Percentiles rank a stretch among this genome's conserved stretches.
These are phyloP conservation scores for Acorus calamus DNA, from an alignment of 106 monocot species.

Conservation along the genomic window DNA sequence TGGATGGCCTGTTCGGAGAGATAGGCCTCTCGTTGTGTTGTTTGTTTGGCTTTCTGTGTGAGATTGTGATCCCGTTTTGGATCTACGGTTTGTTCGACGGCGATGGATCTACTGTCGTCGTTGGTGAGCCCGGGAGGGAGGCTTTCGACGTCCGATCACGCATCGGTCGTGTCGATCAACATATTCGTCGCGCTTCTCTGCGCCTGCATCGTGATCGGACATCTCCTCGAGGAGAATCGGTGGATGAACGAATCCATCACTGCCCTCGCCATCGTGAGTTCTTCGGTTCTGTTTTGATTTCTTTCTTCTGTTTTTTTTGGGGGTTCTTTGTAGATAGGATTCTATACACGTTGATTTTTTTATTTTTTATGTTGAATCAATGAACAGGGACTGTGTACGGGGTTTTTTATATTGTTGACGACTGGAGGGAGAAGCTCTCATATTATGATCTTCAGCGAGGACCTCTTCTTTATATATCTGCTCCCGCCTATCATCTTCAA, in stretches of 20 bases:
- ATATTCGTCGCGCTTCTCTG: conserved; percentile 26
- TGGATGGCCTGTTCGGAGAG: too few species aligned
- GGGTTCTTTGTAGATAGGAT: not conserved
- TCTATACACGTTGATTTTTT: not conserved
- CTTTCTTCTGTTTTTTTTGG: not conserved
- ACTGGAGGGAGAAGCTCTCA: conserved; percentile 13
- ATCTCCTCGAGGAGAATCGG: conserved; percentile 15
- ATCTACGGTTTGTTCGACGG: too few species aligned
- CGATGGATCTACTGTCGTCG: too few species aligned
- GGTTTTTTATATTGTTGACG: conserved; percentile 3
- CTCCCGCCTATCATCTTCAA: conserved; percentile 26
- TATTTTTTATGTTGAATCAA: not conserved
- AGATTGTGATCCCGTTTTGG: too few species aligned
- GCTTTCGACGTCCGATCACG: too few species aligned
- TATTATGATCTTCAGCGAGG: conserved; percentile 9
- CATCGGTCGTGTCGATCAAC: conserved; percentile 9
- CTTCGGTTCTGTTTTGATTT: not conserved
- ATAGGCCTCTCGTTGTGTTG: too few species aligned
- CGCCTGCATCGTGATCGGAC: conserved; percentile 21
- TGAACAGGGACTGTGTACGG: conserved; percentile 10
- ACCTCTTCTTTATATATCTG: conserved; percentile 22
- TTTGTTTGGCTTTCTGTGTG: too few species aligned
- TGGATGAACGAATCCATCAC: conserved; percentile 23
- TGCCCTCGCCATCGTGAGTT: not conserved
- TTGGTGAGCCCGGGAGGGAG: too few species aligned